Base-by-base conservation (phyloP, 192 early-diverging fungal species). In the Funneliformis mosseae region DNA sequence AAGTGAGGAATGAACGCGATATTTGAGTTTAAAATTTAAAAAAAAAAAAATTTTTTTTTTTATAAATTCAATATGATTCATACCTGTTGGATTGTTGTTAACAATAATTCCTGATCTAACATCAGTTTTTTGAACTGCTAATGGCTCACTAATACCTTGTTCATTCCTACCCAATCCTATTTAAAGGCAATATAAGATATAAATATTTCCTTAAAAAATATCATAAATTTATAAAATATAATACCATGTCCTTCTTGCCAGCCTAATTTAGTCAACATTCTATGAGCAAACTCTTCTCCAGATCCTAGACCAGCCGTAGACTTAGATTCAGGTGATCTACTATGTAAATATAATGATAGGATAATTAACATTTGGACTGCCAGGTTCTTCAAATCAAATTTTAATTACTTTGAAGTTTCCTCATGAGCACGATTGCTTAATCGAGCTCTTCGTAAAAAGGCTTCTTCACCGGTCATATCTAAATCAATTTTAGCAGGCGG, bases 401-500 rank as follows among this genome's bases (percentile, higher is more conserved):
- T 41, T 43, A 77, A 16, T 42, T 39, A 77, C 75, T 77, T 77
- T 77, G 27, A 23, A 63, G 75, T 39, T 63, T 28, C 64, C 46
- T 80, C 68, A 73, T 28, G 62, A 79, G 67, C 14, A 59, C 83
- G 78, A 38, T 84, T 76, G 38, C 84, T 88, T 59, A 92, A 81
- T 71, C 77, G 74, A 27, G 88, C 89, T 69, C 92, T 85, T 21
- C 89, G 84, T 68, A 89, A 83, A 78, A 89, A 93, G 2, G 92
- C 92, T 76, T 93, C 92, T 67, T 93, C 92, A n/a, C 88, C 92
- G 0, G 92, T 85, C 14, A 85, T 83, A 46, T 91, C 89, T 12
- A 86, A 69, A 69, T 86, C 82, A 4, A 92, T 73, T 23, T 72
- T 50, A 3, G 70, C 73, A 45, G 80, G 39, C 4, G 63, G 41